These are phyloP conservation scores for Candida golubevii DNA, from an alignment of 805 yeast genomes.

Conservation along the genomic window DNA sequence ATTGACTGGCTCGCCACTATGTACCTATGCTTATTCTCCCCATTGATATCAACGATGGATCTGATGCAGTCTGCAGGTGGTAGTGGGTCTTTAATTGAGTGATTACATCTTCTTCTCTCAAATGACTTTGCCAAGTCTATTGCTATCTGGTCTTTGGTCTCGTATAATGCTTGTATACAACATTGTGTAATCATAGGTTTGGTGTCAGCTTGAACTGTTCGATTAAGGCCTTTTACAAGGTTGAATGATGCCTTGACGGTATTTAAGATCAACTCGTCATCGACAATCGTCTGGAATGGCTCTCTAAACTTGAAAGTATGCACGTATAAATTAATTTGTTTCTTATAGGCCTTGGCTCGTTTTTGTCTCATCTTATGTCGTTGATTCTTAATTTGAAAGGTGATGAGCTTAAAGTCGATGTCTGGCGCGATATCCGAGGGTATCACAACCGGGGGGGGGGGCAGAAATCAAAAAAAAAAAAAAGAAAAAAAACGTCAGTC, in stretches of 20 bases:
- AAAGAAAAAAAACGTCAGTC: no score
- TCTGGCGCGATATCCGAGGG: conserved; percentile 9
- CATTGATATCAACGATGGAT: conserved; percentile 64
- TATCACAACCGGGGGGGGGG: conserved; percentile 7
- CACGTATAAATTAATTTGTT: conserved; percentile 81
- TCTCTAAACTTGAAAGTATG: conserved; percentile 89
- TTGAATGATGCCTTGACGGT: conserved; percentile 69
- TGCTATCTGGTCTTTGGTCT: conserved; percentile 65
- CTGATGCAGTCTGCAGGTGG: conserved; percentile 73
- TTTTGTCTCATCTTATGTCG: conserved; percentile 75
- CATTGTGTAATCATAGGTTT: conserved; percentile 95
- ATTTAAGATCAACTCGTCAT: conserved; percentile 67
- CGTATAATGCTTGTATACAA: conserved; percentile 82
- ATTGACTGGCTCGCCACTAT: conserved; percentile 82
- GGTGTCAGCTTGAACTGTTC: conserved; percentile 80
- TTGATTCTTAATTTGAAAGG: neutral
- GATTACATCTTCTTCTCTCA: conserved; percentile 93
- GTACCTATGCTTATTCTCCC: conserved; percentile 85
- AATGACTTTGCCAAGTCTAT: conserved; percentile 75
- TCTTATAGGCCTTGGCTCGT: conserved; percentile 89
- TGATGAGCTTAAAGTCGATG: conserved; percentile 2
- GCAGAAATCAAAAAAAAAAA: conserved; percentile 2
- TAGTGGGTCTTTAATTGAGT: conserved; percentile 57
- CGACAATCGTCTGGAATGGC: conserved; percentile 88
- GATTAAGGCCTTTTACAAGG: conserved; percentile 69